Percentiles rank a stretch among this genome's conserved stretches.
phyloP scores from a whole-genome alignment of 306 rosid species.

The Trichosanthes cucumerina region DNA sequence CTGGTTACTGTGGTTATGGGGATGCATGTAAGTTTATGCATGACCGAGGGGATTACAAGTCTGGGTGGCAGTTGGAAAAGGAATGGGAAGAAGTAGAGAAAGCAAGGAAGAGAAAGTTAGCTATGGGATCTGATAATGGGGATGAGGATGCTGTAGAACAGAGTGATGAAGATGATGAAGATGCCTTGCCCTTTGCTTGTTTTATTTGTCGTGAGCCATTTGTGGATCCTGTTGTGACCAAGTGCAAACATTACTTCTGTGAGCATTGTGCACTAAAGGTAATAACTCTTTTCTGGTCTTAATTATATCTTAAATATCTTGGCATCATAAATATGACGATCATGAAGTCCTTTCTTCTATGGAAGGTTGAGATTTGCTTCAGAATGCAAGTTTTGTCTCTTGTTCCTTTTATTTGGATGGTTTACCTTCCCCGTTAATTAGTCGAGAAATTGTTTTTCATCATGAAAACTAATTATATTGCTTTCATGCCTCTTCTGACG shows the following conservation, averaged over 20 bases:
- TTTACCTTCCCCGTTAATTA: background rate
- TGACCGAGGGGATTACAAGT: conserved; percentile 90
- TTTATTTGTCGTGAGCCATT: conserved; percentile 74
- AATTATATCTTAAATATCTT: background rate
- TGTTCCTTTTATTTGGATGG: background rate
- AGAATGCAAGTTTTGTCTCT: background rate
- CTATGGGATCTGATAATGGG: conserved; percentile 34
- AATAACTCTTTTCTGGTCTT: background rate
- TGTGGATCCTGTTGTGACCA: conserved; percentile 72
- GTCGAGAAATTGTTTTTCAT: background rate
- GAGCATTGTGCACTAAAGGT: conserved; percentile 88
- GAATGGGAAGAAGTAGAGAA: conserved; percentile 94
- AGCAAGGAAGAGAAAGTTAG: conserved; percentile 60
- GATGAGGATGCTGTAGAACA: conserved; percentile 30
- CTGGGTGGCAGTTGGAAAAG: conserved; percentile 90
- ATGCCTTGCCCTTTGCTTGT: conserved; percentile 63
- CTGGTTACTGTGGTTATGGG: conserved; percentile 81
- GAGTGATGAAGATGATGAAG: conserved; percentile 27
- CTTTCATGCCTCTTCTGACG: background rate
- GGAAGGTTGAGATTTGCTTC: background rate
- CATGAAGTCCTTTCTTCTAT: background rate
- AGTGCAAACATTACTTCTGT: conserved; percentile 77
- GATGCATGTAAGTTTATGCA: conserved; percentile 86
- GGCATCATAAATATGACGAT: background rate
- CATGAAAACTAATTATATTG: background rate